Conservation (phyloP, 179 eudicot species). For the Monotropa hypopitys region DNA sequence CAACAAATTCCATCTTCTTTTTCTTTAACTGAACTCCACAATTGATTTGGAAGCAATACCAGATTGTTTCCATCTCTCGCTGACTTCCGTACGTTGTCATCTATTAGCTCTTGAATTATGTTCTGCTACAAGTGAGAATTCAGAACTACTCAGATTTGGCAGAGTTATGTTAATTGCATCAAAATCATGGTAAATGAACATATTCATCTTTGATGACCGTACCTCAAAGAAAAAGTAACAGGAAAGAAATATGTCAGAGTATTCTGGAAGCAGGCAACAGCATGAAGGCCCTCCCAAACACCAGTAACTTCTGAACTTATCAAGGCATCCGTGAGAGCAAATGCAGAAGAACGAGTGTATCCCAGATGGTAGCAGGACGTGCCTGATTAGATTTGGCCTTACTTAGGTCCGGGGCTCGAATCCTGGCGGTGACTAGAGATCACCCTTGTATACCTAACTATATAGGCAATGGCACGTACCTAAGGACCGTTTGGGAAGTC, state of each 20-base stretch:
- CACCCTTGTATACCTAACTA: no score
- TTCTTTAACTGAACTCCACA: constrained; percentile 65
- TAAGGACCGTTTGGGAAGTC: no score
- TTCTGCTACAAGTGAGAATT: constrained; percentile 15
- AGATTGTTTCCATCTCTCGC: constrained; percentile 39
- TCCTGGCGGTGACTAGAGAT: no score
- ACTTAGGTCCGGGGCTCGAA: no score
- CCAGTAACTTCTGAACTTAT: constrained; percentile 41
- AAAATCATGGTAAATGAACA: not conserved
- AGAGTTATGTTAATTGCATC: not conserved
- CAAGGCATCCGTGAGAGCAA: constrained; percentile 54
- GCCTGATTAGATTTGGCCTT: no score
- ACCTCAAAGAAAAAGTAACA: not conserved
- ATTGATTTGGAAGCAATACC: constrained; percentile 49
- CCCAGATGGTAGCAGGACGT: no score
- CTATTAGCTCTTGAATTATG: constrained; percentile 37
- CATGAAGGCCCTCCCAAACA: constrained; percentile 52
- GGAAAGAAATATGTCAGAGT: constrained; percentile 12
- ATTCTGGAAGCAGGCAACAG: constrained; percentile 33
- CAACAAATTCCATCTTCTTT: constrained; percentile 39
- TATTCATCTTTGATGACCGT: not conserved
- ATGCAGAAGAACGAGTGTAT: constrained; percentile 75
- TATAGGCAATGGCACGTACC: no score
- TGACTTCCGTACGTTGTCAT: constrained; percentile 21
- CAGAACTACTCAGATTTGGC: not conserved